Evolutionary conservation across 495 filamentous ascomycete genomes (phyloP).

Genomic region (Neurospora sp.): DNA sequence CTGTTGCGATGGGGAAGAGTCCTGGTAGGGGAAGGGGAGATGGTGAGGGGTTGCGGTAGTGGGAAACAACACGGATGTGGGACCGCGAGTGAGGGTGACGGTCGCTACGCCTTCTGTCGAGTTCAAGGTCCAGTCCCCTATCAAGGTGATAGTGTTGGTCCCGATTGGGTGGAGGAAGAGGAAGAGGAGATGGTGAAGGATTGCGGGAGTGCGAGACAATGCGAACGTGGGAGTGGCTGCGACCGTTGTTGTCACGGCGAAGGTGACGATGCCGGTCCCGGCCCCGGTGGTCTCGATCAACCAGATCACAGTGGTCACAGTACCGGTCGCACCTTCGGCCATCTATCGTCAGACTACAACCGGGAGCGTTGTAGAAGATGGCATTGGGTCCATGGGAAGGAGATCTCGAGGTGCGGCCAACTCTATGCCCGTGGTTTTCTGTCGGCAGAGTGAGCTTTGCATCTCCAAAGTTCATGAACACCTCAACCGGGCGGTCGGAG

Average conservation of each 20-base stretch:
- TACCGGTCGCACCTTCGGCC: neutral
- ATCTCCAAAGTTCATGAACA: neutral
- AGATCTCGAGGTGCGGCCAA: no score
- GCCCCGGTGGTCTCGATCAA: neutral
- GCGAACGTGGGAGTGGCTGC: neutral
- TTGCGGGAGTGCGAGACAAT: neutral
- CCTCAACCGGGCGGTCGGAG: neutral
- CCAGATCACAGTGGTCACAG: neutral
- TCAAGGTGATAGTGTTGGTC: neutral
- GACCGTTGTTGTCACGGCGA: neutral
- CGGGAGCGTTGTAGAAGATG: neutral
- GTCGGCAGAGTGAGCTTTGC: neutral
- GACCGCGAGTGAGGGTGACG: neutral
- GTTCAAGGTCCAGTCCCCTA: neutral
- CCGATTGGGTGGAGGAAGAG: neutral
- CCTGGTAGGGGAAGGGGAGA: neutral
- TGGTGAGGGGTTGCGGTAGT: neutral
- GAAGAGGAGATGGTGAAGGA: neutral
- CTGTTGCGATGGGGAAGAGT: neutral
- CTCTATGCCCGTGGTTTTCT: no score
- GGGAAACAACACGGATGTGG: rapidly evolving
- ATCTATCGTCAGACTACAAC: neutral
- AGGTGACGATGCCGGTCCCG: neutral
- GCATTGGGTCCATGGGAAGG: neutral
- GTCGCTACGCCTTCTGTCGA: neutral